Evolutionary conservation across 164 flowering plant genomes (phyloP).

Genomic region (Vitis labrusca): DNA sequence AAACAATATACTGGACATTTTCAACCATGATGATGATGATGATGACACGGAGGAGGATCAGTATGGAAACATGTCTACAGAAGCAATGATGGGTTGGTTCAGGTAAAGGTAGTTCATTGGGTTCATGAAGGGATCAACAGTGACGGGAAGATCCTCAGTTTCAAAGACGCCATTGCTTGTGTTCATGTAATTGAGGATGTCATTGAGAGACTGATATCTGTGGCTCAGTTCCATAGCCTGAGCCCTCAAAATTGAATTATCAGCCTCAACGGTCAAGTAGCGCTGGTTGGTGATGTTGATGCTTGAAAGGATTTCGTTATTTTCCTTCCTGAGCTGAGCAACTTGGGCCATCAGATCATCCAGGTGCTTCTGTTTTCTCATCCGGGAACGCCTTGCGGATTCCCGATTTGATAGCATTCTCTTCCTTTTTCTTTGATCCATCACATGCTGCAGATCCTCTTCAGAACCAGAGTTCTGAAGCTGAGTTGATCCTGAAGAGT

Average conservation of each 20-base stretch:
- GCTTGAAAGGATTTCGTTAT: constrained; percentile 43
- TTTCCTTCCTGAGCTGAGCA: constrained; percentile 52
- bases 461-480: constrained; percentile 54
- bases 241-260: constrained; percentile 67
- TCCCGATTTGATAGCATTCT: constrained; percentile 90
- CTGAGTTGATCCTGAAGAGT: constrained; percentile 42
- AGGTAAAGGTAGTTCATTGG: constrained; percentile 34
- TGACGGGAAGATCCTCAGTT: constrained; percentile 1
- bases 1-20: neutral
- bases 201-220: constrained; percentile 64
- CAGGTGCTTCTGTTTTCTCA: constrained; percentile 81
- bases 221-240: constrained; percentile 64
- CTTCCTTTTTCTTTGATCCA: constrained; percentile 70
- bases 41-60: constrained; percentile 13
- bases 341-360: constrained; percentile 68
- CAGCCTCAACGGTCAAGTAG: constrained; percentile 50
- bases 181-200: constrained; percentile 49
- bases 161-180: constrained; percentile 22
- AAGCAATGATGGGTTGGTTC: constrained; percentile 55
- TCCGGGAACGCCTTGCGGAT: constrained; percentile 85
- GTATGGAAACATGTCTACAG: constrained; percentile 46
- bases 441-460: constrained; percentile 41
- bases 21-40: neutral
- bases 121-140: constrained; percentile 29
- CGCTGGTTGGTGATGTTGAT: constrained; percentile 56